Evolutionary conservation across 2,329 filamentous ascomycete species (phyloP).

Genomic region (Nakataea oryzae): DNA sequence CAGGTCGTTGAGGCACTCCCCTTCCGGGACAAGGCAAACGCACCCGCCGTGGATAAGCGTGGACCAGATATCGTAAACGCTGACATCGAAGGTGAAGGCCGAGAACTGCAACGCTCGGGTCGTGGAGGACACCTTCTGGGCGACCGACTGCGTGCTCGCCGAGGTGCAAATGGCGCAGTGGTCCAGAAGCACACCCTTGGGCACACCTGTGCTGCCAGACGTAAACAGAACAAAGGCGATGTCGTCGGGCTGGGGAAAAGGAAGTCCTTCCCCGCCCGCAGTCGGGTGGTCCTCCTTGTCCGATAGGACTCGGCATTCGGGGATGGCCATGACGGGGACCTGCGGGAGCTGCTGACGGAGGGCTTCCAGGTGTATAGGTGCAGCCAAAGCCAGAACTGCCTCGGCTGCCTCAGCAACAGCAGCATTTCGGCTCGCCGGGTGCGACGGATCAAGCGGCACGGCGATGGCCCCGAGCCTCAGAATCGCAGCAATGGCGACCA

Average conservation of each 20-base stretch:
- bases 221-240: conserved; percentile 36
- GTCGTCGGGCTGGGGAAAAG: conserved; percentile 4
- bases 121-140: too few species aligned
- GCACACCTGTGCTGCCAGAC: conserved; percentile 40
- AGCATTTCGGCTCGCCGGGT: conserved; percentile 10
- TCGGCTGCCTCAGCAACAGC: conserved; percentile 2
- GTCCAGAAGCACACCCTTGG: conserved; percentile 35
- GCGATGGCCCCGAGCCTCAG: conserved; percentile 19
- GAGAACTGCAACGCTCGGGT: conserved; percentile 25
- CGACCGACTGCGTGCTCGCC: too few species aligned
- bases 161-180: conserved; percentile 15
- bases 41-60: conserved; percentile 40
- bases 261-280: neutral
- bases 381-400: neutral
- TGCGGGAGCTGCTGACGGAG: neutral
- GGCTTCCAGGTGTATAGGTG: neutral
- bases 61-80: conserved; percentile 55
- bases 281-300: neutral
- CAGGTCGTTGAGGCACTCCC: conserved; percentile 21
- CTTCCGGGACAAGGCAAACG: neutral
- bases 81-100: conserved; percentile 27
- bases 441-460: conserved; percentile 15
- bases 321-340: neutral
- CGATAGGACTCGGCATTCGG: neutral
- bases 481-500: conserved; percentile 15